Evolutionary conservation across 352 stramenopile species (phyloP), one percentile per base, ranked within the genome.

Genomic region (Phytophthora pluvialis): DNA sequence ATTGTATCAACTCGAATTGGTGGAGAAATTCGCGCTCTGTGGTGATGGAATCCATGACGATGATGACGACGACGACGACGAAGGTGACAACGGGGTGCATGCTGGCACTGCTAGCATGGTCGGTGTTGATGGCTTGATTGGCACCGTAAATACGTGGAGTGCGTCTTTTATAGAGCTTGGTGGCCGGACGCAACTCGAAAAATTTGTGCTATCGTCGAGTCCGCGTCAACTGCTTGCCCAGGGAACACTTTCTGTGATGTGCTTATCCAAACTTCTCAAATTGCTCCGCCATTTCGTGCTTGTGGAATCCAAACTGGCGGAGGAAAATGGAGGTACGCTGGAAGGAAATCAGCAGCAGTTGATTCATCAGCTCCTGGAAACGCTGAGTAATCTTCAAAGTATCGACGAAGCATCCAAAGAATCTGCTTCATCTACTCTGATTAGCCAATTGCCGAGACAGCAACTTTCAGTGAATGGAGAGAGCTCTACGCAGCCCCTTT

Each of bases 221-320:
- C 66, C 71, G 26, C 42, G 69, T 32, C 40, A 86, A 5, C 33
- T 89, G 21, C 60, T 75, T 42, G 61, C 39, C 6, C 72, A 84
- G 46, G 75, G 81, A 64, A 73, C 72, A 15, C 61, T 94, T 25
- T 67, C 72, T 10, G 57, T 86, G 9, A 88, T 91, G 81, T 90
- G 81, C 29, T 61, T 92, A 35, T 78, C 81, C 1, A 90, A 88
- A 21, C 53, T 94, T 33, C 65, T 91, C n/a, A 86, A 90, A 26
- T 51, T 94, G 21, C 64, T 94, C 35, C 78, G 80, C 5, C 83
- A 91, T 75, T 91, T 91, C 38, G 72, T 90, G 18, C 36, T 88
- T 26, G 70, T 92, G 2, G 75, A 87, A 47, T 71, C 61, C 11
- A 70, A 75, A 51, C 47, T 77, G 40, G 60, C 44, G 3, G 70